A percentile compares a stretch with the other conserved stretches of the same genome.
phyloP scores from a whole-genome alignment of 495 filamentous ascomycete species.

The Neohortaea acidophila region DNA sequence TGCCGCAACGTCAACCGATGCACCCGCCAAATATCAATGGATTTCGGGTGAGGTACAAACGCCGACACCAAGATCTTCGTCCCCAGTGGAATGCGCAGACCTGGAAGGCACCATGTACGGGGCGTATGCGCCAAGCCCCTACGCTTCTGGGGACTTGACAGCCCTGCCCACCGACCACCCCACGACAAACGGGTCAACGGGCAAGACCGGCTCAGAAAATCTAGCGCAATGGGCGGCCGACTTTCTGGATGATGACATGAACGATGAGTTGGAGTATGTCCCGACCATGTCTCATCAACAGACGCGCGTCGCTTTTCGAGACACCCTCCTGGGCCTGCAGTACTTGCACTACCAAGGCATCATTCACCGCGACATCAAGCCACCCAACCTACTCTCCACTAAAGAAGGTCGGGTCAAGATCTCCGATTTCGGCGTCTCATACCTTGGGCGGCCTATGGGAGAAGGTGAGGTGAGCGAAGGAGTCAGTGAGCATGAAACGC shows the following conservation, averaged over 20 bases:
- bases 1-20: neutral
- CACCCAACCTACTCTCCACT: slow-evolving; percentile 88
- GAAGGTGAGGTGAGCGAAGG: slow-evolving; percentile 64
- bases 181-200: no score
- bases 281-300: slow-evolving; percentile 77
- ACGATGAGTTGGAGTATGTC: slow-evolving; percentile 79
- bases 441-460: slow-evolving; percentile 70
- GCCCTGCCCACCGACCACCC: neutral
- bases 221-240: slow-evolving; percentile 19
- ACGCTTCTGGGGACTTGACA: neutral
- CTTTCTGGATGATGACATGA: slow-evolving; percentile 41
- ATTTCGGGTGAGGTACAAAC: slow-evolving; percentile 1
- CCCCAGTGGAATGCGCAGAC: slow-evolving; percentile 29
- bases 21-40: neutral
- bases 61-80: slow-evolving; percentile 1
- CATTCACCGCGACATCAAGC: slow-evolving; percentile 96
- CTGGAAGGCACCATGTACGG: slow-evolving; percentile 67
- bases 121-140: slow-evolving; percentile 32
- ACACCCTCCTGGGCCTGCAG: slow-evolving; percentile 85
- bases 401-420: slow-evolving; percentile 82
- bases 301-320: slow-evolving; percentile 76
- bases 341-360: slow-evolving; percentile 95
- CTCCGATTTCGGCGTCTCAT: slow-evolving; percentile 98
- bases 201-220: no score
- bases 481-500: slow-evolving; percentile 66